Evolutionary conservation across 2,329 filamentous ascomycete species (phyloP).

Genomic region (Leptodontidium sp.): DNA sequence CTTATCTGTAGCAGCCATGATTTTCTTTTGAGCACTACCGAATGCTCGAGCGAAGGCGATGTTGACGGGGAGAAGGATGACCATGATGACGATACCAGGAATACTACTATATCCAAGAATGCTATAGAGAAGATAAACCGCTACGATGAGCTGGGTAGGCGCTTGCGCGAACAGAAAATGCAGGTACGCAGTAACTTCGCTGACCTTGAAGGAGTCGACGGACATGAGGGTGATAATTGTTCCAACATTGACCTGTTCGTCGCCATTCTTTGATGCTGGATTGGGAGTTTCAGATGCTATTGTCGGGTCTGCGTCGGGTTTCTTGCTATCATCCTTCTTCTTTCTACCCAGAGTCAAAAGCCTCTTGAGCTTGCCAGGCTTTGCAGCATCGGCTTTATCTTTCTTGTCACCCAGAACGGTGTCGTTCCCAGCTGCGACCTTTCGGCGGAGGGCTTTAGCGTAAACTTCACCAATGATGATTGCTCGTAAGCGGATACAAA

Average conservation of each 20-base stretch:
- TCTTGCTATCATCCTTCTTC: constrained; percentile 54
- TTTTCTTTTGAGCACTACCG: constrained; percentile 84
- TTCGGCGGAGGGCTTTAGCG: constrained; percentile 90
- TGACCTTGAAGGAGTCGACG: constrained; percentile 98
- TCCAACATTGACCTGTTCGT: constrained; percentile 87
- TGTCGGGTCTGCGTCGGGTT: constrained; percentile 43
- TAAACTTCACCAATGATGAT: constrained; percentile 99
- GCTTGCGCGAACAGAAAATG: constrained; percentile 95
- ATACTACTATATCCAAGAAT: constrained; percentile 94
- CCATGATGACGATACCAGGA: constrained; percentile 91
- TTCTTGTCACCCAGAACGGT: constrained; percentile 70
- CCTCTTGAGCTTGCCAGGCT: constrained; percentile 55
- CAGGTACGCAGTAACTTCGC: constrained; percentile 91
- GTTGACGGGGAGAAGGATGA: constrained; percentile 87
- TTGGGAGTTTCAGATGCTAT: constrained; percentile 21
- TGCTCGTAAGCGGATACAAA: constrained; percentile 90
- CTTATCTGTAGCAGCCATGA: constrained; percentile 92
- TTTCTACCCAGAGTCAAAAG: constrained; percentile 61
- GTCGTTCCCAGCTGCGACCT: constrained; percentile 82
- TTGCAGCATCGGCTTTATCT: constrained; percentile 55
- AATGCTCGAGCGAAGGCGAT: constrained; percentile 88
- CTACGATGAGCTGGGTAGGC: constrained; percentile 85
- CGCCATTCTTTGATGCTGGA: constrained; percentile 49
- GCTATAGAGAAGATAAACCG: constrained; percentile 82
- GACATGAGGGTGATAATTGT: constrained; percentile 99